A percentile compares a stretch with the other conserved stretches of the same genome.
Conservation (phyloP, 2,329 filamentous ascomycete species). For the Xylaria digitata region DNA sequence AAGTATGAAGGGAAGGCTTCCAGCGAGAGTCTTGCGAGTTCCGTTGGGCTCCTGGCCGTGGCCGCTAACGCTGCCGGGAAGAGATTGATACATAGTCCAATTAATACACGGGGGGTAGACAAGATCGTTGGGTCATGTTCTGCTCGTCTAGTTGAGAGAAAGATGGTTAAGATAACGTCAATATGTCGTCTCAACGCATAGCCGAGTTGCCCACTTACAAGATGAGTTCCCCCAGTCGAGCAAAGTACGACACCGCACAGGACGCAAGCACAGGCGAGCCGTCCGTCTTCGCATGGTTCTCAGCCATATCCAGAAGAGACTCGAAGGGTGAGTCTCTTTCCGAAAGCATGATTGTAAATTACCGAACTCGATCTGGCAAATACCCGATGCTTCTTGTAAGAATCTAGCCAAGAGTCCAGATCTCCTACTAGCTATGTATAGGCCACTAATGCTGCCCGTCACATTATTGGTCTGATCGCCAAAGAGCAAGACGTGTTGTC, state of each 20-base stretch:
- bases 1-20: constrained; percentile 36
- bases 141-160: constrained; percentile 18
- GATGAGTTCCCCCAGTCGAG: constrained; percentile 37
- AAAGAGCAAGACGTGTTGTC: constrained; percentile 36
- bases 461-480: constrained; percentile 39
- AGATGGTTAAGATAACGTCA: not conserved
- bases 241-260: constrained; percentile 34
- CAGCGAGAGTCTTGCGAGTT: constrained; percentile 33
- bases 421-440: constrained; percentile 23
- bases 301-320: too few relatives aligned
- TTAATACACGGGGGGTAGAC: constrained; percentile 19
- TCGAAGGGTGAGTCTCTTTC: too few relatives aligned
- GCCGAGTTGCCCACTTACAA: too few relatives aligned
- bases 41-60: constrained; percentile 30
- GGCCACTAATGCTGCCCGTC: constrained; percentile 9
- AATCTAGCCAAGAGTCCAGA: constrained; percentile 33
- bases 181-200: too few relatives aligned
- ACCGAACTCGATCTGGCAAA: constrained; percentile 36
- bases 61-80: constrained; percentile 38
- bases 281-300: constrained; percentile 34
- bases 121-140: constrained; percentile 34
- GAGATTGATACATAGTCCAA: constrained; percentile 37
- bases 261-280: constrained; percentile 35
- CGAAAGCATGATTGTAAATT: constrained; percentile 34
- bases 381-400: constrained; percentile 34